phyloP scores from a whole-genome alignment of 1,284 basidiomycete species.

The Irpex sp. region DNA sequence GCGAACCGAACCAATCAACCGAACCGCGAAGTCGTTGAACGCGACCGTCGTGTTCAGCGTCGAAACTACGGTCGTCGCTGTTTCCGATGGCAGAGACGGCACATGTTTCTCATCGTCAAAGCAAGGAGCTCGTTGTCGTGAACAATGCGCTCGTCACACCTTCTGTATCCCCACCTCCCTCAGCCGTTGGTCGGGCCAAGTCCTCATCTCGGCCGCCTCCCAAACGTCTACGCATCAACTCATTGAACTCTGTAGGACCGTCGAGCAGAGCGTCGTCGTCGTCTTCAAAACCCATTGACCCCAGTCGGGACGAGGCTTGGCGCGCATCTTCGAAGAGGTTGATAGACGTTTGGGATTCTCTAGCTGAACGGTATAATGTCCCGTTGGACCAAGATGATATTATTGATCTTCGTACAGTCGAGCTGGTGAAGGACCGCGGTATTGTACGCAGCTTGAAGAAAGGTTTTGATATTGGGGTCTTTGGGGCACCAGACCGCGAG shows the following conservation, averaged over 20 bases:
- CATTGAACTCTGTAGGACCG: conserved; percentile 21
- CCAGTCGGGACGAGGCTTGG: conserved; percentile 45
- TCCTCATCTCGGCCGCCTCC: conserved; percentile 22
- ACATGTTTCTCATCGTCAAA: neutral
- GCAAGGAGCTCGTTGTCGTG: neutral
- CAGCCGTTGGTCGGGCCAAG: conserved; percentile 3
- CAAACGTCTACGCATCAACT: conserved; percentile 33
- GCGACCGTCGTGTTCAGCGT: neutral
- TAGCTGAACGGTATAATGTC: conserved; percentile 60
- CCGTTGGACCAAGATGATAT: conserved; percentile 72
- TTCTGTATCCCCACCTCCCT: conserved; percentile 28
- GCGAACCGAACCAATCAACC: neutral
- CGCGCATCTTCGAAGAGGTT: conserved; percentile 52
- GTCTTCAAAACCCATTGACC: conserved; percentile 13
- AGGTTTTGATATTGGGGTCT: conserved; percentile 42
- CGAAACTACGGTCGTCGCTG: neutral
- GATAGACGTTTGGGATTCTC: conserved; percentile 54
- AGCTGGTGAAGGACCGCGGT: conserved; percentile 63
- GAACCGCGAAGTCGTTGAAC: neutral
- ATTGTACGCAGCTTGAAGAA: conserved; percentile 41
- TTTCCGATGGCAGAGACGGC: neutral
- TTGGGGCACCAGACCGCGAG: conserved; percentile 26
- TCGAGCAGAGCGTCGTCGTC: conserved; percentile 23
- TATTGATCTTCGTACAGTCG: conserved; percentile 53
- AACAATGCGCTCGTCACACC: conserved; percentile 24